Conservation (phyloP, 2,329 filamentous ascomycete species). For the Fusarium succisae region DNA sequence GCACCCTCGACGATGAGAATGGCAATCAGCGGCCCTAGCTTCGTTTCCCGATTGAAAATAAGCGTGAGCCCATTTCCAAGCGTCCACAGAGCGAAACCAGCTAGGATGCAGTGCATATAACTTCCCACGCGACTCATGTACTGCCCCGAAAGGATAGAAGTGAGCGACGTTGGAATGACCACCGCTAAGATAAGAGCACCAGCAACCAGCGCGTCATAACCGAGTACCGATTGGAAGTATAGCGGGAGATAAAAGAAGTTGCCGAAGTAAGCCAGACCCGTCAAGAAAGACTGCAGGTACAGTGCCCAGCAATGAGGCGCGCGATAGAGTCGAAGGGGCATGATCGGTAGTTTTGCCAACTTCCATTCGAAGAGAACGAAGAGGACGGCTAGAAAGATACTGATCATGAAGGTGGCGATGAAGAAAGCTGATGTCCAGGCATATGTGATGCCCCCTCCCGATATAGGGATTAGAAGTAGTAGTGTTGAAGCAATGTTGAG, state of each 20-base stretch:
- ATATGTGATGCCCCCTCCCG: not conserved
- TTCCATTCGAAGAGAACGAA: not conserved
- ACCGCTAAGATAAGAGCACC: not conserved
- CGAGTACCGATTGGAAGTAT: not conserved
- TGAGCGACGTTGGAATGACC: not conserved
- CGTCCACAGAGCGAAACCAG: not conserved
- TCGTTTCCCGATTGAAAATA: not conserved
- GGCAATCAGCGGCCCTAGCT: not conserved
- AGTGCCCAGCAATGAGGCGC: not conserved
- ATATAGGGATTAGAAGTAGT: not conserved
- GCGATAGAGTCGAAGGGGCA: not conserved
- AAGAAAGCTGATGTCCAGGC: not conserved
- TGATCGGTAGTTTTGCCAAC: not conserved
- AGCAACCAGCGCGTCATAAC: not conserved
- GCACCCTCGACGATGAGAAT: not conserved
- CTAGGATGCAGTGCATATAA: not conserved
- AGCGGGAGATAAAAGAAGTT: not conserved
- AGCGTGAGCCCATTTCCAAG: not conserved
- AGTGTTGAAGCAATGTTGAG: not conserved
- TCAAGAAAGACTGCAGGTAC: not conserved
- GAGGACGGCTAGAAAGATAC: not conserved
- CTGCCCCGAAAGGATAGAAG: not conserved
- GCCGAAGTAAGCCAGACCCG: not conserved
- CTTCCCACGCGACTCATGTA: not conserved
- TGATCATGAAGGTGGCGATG: not conserved